Evolutionary conservation across 495 filamentous ascomycete species (phyloP).

Genomic region (Xylaria curta): DNA sequence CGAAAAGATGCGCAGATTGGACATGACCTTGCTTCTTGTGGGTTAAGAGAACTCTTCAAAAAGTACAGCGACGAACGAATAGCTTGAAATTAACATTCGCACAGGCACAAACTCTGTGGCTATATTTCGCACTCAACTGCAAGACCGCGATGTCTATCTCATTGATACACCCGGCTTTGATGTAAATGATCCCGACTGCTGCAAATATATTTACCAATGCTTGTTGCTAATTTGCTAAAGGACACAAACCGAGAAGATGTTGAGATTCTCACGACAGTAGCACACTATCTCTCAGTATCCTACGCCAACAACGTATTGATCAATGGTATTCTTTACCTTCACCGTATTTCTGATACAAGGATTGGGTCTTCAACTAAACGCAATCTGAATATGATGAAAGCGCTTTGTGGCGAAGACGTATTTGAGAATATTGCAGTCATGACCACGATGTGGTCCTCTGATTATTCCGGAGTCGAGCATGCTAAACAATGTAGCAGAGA

Average conservation of each 20-base stretch:
- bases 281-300: constrained; percentile 19
- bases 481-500: constrained; percentile 21
- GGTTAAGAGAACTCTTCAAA: not conserved
- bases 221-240: not conserved
- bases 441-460: constrained; percentile 30
- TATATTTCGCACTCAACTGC: not conserved
- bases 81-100: not conserved
- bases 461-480: not conserved
- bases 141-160: constrained; percentile 1
- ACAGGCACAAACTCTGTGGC: constrained; percentile 8
- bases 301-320: constrained; percentile 19
- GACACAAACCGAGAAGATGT: constrained; percentile 11
- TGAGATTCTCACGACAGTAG: not conserved
- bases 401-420: constrained; percentile 43
- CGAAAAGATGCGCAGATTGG: constrained; percentile 35
- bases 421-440: constrained; percentile 33
- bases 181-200: not conserved
- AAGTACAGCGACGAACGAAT: too few species aligned
- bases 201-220: too few species aligned
- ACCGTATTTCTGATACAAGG: constrained; percentile 44
- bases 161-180: constrained; percentile 19
- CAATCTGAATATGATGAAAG: constrained; percentile 30
- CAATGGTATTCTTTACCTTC: constrained; percentile 28
- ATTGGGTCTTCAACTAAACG: constrained; percentile 32
- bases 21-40: constrained; percentile 39